Conservation (phyloP, 306 rosid species). For the Leucaena leucocephala region DNA sequence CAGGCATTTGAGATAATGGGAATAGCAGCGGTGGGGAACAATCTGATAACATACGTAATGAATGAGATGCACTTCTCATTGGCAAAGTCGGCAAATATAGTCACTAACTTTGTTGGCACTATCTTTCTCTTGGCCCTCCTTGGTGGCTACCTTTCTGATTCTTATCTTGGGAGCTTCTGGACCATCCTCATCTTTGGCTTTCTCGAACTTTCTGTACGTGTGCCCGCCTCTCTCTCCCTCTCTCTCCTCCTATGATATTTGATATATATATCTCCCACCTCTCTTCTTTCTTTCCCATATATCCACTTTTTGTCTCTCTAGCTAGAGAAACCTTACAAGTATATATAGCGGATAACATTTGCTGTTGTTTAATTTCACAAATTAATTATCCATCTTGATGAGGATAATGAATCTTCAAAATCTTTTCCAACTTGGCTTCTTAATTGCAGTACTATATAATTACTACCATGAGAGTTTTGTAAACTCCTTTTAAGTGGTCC, state of each 20-base stretch:
- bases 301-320: background rate
- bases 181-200: conserved; percentile 93
- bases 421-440: no score
- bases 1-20: conserved; percentile 97
- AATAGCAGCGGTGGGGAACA: conserved; percentile 98
- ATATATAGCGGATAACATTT: background rate
- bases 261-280: no score
- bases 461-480: background rate
- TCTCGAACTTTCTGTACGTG: conserved; percentile 81
- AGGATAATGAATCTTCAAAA: no score
- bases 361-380: background rate
- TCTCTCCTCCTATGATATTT: background rate
- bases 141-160: conserved; percentile 92
- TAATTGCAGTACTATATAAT: background rate
- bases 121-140: conserved; percentile 88
- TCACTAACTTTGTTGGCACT: conserved; percentile 96
- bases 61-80: conserved; percentile 92
- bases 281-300: no score
- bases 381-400: background rate
- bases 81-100: conserved; percentile 80
- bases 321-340: background rate
- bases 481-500: background rate
- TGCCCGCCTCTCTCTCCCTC: background rate
- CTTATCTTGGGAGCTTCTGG: conserved; percentile 95
- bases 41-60: conserved; percentile 87